Evolutionary conservation across 768 basidiomycete genomes (phyloP).

Genomic region (Podaxis sp.): DNA sequence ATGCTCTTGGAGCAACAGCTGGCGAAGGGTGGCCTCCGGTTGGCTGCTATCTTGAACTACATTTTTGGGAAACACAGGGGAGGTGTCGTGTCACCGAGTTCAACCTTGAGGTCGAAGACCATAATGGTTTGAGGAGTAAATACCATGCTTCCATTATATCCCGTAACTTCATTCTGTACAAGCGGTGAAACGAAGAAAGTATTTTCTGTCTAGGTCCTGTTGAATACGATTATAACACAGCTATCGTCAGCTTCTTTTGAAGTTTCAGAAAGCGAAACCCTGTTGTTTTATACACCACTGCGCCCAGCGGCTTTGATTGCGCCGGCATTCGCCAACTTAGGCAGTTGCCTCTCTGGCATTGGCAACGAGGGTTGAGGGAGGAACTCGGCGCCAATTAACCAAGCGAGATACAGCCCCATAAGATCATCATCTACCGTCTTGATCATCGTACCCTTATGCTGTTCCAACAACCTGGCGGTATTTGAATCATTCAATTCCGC

Average conservation of each 20-base stretch:
- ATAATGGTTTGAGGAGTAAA: no score
- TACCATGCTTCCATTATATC: no score
- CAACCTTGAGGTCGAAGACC: no score
- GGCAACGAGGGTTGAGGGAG: constrained; percentile 52
- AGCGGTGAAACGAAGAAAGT: no score
- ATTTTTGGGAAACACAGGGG: no score
- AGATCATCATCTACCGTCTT: constrained; percentile 73
- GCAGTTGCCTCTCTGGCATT: constrained; percentile 45
- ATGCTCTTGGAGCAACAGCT: no score
- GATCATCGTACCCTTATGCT: constrained; percentile 36
- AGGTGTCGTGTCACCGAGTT: no score
- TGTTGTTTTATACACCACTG: constrained; percentile 47
- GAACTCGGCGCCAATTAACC: constrained; percentile 87
- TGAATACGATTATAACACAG: neutral
- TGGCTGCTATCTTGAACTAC: no score
- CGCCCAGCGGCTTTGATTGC: constrained; percentile 66
- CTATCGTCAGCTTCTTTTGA: neutral
- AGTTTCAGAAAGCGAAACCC: neutral
- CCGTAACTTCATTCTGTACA: no score
- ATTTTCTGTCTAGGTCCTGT: neutral
- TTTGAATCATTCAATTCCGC: constrained; percentile 89
- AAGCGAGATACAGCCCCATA: constrained; percentile 88
- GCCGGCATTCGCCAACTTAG: constrained; percentile 39
- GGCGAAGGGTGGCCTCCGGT: no score
- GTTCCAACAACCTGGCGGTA: constrained; percentile 61